phyloP scores from a whole-genome alignment of 2,329 filamentous ascomycete species.

The Aspergillus ibericus region DNA sequence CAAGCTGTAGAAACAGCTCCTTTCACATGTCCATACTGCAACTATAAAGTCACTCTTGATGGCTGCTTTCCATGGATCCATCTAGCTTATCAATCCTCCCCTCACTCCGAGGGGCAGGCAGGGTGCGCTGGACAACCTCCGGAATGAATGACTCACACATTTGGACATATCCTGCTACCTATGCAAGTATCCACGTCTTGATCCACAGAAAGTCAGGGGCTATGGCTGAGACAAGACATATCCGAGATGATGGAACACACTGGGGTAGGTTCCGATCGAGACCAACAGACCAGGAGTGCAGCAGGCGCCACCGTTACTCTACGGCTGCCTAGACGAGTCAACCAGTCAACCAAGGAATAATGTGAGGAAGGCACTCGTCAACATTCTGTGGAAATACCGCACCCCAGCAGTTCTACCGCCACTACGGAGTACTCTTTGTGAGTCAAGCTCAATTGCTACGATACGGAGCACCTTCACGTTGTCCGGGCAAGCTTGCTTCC shows the following conservation, averaged over 20 bases:
- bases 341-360: background rate
- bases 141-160: background rate
- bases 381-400: background rate
- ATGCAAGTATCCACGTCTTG: background rate
- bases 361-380: background rate
- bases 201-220: background rate
- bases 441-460: too few relatives aligned
- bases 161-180: background rate
- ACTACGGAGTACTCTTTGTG: background rate
- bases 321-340: conserved; percentile 10
- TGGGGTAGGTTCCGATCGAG: background rate
- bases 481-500: background rate
- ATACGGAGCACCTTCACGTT: background rate
- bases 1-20: background rate
- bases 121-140: background rate
- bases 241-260: conserved; percentile 2
- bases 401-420: background rate
- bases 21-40: background rate
- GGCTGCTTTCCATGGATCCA: background rate
- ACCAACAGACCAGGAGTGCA: conserved; percentile 13
- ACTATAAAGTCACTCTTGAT: background rate
- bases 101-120: background rate
- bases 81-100: background rate
- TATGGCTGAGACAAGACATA: background rate
- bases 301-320: conserved; percentile 18